Conservation (phyloP, 176 grass and related monocot genomes). For the Lolium rigidum region DNA sequence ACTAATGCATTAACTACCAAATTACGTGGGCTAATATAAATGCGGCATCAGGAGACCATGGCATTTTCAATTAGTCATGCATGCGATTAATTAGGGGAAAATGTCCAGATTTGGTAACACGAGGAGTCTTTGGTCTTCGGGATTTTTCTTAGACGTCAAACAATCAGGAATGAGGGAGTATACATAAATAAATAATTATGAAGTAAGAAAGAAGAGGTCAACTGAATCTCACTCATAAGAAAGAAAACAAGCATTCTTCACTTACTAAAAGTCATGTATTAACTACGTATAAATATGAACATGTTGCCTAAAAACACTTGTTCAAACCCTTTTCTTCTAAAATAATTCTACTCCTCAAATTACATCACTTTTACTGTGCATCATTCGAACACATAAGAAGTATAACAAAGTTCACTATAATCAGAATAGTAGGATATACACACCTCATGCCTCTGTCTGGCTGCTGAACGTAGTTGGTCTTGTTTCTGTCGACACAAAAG, state of each 20-base stretch:
- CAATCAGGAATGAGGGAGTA: neutral
- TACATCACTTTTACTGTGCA: neutral
- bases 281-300: neutral
- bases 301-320: neutral
- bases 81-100: neutral
- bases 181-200: neutral
- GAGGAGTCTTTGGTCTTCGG: neutral
- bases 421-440: conserved; percentile 20
- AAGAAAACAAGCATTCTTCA: neutral
- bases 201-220: neutral
- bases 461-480: conserved; percentile 61
- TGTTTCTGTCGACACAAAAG: conserved; percentile 61
- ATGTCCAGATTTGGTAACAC: neutral
- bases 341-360: neutral
- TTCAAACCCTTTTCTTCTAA: neutral
- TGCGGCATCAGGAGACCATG: neutral
- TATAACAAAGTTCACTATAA: neutral
- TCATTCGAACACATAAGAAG: neutral
- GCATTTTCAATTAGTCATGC: neutral
- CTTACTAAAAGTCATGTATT: neutral
- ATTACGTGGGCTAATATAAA: neutral
- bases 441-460: conserved; percentile 81
- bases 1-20: neutral
- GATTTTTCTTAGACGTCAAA: neutral
- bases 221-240: neutral